Percentiles rank a stretch among this genome's conserved stretches.
phyloP scores from a whole-genome alignment of 2,329 filamentous ascomycete species.

The Ophiostoma himal-ulmi region DNA sequence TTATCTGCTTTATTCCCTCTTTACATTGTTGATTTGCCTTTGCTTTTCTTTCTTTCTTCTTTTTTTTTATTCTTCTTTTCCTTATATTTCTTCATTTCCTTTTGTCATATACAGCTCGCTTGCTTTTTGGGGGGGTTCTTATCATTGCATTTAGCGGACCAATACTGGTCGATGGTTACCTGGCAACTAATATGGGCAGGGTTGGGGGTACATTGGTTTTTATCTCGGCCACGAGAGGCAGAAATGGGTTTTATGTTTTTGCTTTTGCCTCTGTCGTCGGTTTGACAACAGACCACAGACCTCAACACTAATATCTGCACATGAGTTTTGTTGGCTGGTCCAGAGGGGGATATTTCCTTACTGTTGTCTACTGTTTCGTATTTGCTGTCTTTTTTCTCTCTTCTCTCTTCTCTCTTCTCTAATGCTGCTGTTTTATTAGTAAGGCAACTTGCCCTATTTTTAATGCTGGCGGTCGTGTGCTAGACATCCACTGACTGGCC shows the following conservation, averaged over 20 bases:
- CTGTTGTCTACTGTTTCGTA: slow-evolving; percentile 11
- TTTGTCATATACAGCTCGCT: slow-evolving; percentile 13
- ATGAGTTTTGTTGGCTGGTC: slow-evolving; percentile 45
- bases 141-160: slow-evolving; percentile 28
- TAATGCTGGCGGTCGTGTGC: slow-evolving; percentile 33
- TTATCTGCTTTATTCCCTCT: slow-evolving; percentile 30
- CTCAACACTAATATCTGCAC: slow-evolving; percentile 43
- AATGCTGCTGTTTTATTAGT: slow-evolving; percentile 43
- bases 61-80: neutral
- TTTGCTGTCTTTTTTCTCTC: slow-evolving; percentile 32
- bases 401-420: slow-evolving; percentile 25
- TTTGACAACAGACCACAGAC: slow-evolving; percentile 20
- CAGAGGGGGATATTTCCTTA: slow-evolving; percentile 40
- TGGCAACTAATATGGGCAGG: slow-evolving; percentile 42
- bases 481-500: slow-evolving; percentile 25
- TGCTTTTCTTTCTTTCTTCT: slow-evolving; percentile 8
- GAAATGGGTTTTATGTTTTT: slow-evolving; percentile 12
- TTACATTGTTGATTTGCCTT: slow-evolving; percentile 15
- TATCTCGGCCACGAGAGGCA: slow-evolving; percentile 27
- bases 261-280: slow-evolving; percentile 3
- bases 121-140: slow-evolving; percentile 17
- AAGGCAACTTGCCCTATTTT: slow-evolving; percentile 38
- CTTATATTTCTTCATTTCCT: slow-evolving; percentile 10
- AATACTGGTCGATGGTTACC: slow-evolving; percentile 36
- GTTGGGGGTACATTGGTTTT: slow-evolving; percentile 32